A percentile compares a stretch with the other conserved stretches of the same genome.
Evolutionary conservation across 805 yeast genomes (phyloP).

Genomic region (Barnettozyma vustinii): DNA sequence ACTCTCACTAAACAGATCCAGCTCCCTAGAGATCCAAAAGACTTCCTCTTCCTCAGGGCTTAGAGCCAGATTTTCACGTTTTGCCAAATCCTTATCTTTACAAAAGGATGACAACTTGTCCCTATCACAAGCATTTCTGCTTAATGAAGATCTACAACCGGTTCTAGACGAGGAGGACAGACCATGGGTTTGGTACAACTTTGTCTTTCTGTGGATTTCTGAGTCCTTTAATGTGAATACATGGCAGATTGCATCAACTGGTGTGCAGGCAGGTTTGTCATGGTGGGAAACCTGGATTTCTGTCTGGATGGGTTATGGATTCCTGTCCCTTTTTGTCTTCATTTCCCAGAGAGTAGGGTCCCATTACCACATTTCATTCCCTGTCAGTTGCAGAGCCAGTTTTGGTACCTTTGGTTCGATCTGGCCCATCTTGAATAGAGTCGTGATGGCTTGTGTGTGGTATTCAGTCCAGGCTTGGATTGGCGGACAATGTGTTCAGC

Average conservation of each 20-base stretch:
- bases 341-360: conserved; percentile 77
- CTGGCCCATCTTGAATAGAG: conserved; percentile 87
- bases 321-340: conserved; percentile 65
- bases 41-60: background rate
- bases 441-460: conserved; percentile 85
- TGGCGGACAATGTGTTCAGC: conserved; percentile 75
- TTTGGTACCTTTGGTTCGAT: conserved; percentile 84
- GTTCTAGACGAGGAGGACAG: conserved; percentile 63
- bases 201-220: conserved; percentile 77
- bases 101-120: conserved; percentile 32
- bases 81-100: conserved; percentile 12
- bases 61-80: background rate
- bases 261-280: conserved; percentile 66
- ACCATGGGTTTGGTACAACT: conserved; percentile 83
- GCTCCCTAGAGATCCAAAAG: background rate
- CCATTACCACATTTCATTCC: conserved; percentile 77
- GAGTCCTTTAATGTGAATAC: conserved; percentile 88
- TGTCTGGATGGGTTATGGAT: conserved; percentile 77
- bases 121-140: conserved; percentile 56
- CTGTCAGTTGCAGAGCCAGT: conserved; percentile 72
- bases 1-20: background rate
- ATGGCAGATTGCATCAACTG: conserved; percentile 87
- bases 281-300: conserved; percentile 94
- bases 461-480: conserved; percentile 81
- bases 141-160: conserved; percentile 73